These are phyloP conservation scores for Ananas comosus DNA, from an alignment of 176 grass and related monocot species.

Conservation along the genomic window DNA sequence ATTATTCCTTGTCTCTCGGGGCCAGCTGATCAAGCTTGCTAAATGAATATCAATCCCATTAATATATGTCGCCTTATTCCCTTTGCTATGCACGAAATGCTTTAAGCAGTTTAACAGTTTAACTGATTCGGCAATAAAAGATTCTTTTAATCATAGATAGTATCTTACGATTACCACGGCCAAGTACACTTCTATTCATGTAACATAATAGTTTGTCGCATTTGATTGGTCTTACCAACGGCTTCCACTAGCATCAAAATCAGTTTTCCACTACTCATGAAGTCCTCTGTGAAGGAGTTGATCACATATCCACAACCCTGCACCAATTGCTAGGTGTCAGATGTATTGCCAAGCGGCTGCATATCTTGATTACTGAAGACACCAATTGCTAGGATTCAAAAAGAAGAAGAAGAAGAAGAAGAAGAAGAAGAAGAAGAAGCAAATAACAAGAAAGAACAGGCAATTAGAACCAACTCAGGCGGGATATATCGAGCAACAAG, in stretches of 20 bases:
- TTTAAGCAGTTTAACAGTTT: too few species aligned
- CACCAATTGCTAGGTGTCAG: background rate
- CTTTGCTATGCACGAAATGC: too few species aligned
- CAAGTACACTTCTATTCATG: background rate
- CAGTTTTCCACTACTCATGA: conserved; percentile 37
- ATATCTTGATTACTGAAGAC: background rate
- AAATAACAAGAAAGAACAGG: background rate
- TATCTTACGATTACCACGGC: background rate
- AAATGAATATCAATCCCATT: too few species aligned
- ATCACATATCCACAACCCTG: conserved; percentile 69
- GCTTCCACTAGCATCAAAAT: conserved; percentile 71
- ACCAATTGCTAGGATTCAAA: background rate
- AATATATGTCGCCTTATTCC: too few species aligned
- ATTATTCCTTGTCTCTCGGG: too few species aligned
- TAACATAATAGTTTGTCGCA: background rate
- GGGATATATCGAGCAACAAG: too few species aligned
- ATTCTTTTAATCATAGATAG: background rate
- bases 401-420: background rate
- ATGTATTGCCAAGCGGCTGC: background rate
- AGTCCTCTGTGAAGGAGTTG: conserved; percentile 56
- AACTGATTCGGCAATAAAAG: too few species aligned
- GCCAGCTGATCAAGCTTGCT: too few species aligned
- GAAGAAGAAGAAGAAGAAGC: background rate
- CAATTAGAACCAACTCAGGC: background rate
- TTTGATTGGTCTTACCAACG: conserved; percentile 43